Base-by-base conservation (phyloP, 306 rosid species). In the Prunus dulcis region DNA sequence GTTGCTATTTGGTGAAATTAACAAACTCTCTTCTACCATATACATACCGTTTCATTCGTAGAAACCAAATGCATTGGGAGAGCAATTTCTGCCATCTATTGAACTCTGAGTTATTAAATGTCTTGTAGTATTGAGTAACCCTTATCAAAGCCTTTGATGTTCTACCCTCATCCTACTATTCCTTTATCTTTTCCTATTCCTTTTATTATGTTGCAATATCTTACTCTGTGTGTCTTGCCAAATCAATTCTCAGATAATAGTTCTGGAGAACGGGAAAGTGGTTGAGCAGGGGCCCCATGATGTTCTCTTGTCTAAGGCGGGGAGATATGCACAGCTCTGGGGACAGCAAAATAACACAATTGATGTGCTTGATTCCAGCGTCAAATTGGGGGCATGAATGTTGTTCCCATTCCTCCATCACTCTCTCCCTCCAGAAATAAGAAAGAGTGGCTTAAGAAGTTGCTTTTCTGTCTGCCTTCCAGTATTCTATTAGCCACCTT, bases 281-380 rank as follows among this genome's bases (percentile, higher is more conserved):
- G 50, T 92, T 72, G 98, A 95, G 84, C 96, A 92, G 78, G 98
- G 98, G 69, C 86, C 97, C 66, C 97, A 95, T 82, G 98, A 95
- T 76, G 84, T 74, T 58, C 97, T 95, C 34, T 80, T 95, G 80
- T 87, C 88, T 8, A 86, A 89, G 61, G 91, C 84, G 6, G 98
- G 97, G 87, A 90, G 98, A 88, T 95, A 95, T 80, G 91, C 98
- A 20, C 98, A 95, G 82, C 93, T 95, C 43, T 95, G 98, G 98
- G 93, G 88, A 78, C 97, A 95, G 81, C 98, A 95, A 85, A 91
- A 94, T 81, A 95, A 74, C 86, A 80, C 97, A 22, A 51, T 92
- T 22, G 97, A 95, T 78, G 84, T 89, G 51, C 80, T 87, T 64
- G 97, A 93, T 69, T 60, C 96, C 27, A 87, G 91, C 64, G 76